Evolutionary conservation across 306 rosid genomes (phyloP), one percentile per base, ranked within the genome.

Genomic region (Gillenia trifoliata): DNA sequence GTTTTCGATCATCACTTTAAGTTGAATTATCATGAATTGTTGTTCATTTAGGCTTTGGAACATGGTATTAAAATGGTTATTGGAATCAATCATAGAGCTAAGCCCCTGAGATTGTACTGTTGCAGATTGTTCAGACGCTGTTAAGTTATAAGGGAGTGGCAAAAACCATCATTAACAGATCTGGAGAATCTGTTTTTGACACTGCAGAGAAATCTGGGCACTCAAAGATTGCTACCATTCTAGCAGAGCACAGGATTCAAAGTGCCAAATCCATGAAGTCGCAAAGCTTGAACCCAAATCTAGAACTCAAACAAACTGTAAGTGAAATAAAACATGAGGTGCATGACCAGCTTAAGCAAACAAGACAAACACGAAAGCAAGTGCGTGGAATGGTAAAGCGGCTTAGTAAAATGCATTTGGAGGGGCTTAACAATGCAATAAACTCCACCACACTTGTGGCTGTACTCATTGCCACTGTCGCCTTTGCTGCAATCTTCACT

Each of bases 341-440:
- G 75, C 95, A 91, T 80, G 72, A 91, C 82, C 97, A 91, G 85
- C 86, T 91, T 72, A 91, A 89, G 68, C 91, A 91, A 82, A 89
- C 97, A 17, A 66, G 82, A 11, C 88, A 79, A 80, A 91, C 95
- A 6, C 81, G 88, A 41, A 78, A 86, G 65, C 88, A 86, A 5
- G 87, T 91, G 80, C 88, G 70, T 72, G 91, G 85, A 13, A 87
- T 91, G 78, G 92, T 83, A 8, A 91, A 87, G 73, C 78, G 91
- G 70, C 82, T 91, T 31, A 83, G 85, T 86, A 91, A 89, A 75
- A 87, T 91, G 94, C 91, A 91, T 22, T 47, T 87, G 0, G 94
- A 89, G 68, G 97, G 97, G 34, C 92, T 91, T 41, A 91, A 91
- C 87, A 91, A 91, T 7, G 97, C 97, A 25, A 88, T 87, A 74